A percentile compares a stretch with the other conserved stretches of the same genome.
Evolutionary conservation across 106 monocot species (phyloP).

Genomic region (Apostasia shenzhenica): DNA sequence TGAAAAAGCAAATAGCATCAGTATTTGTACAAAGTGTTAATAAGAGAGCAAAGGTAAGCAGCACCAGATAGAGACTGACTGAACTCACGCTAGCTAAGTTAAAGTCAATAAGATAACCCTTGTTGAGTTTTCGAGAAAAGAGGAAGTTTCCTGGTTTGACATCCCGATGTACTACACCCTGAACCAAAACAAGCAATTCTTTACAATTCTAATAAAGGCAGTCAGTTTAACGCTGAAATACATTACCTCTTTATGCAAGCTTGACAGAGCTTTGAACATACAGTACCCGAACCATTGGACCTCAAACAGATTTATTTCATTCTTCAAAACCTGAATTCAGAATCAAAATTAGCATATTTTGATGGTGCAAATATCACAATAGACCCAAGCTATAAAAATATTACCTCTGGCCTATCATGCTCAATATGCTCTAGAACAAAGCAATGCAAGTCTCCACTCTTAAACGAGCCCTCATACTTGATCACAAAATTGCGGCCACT

Average conservation of each 20-base stretch:
- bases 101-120: slow-evolving; percentile 98
- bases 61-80: slow-evolving; percentile 4
- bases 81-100: slow-evolving; percentile 86
- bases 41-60: background rate
- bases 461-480: slow-evolving; percentile 81
- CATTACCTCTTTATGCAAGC: slow-evolving; percentile 89
- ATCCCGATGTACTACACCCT: slow-evolving; percentile 89
- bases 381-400: background rate
- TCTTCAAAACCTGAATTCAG: slow-evolving; percentile 53
- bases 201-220: background rate
- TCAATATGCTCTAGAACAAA: slow-evolving; percentile 91
- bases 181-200: slow-evolving; percentile 8
- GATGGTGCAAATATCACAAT: background rate
- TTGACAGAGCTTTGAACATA: slow-evolving; percentile 84
- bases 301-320: slow-evolving; percentile 66
- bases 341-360: background rate
- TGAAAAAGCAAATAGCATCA: background rate
- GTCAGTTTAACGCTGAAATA: background rate
- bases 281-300: slow-evolving; percentile 91
- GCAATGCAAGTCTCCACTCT: slow-evolving; percentile 57
- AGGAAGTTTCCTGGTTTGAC: slow-evolving; percentile 97
- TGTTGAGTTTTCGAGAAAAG: slow-evolving; percentile 67
- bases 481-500: slow-evolving; percentile 84
- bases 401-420: slow-evolving; percentile 97
- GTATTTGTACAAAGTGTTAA: background rate